Percentiles rank a stretch among this genome's conserved stretches.
phyloP scores from a whole-genome alignment of 306 rosid species.

The Dalbergia cultrata region DNA sequence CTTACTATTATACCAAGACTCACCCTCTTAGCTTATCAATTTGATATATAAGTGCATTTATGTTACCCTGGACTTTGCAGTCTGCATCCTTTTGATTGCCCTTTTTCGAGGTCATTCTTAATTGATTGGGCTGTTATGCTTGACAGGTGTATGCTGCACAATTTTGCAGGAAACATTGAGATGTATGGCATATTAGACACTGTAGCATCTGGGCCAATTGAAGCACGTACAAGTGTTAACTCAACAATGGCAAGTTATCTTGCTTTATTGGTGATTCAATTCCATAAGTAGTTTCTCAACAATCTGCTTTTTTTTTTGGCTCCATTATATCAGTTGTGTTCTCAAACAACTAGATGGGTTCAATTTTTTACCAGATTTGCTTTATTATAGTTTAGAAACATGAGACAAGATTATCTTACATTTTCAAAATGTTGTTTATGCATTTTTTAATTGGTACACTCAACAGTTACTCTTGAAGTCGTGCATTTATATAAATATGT shows the following conservation, averaged over 20 bases:
- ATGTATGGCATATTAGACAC: constrained; percentile 88
- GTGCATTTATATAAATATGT: neutral
- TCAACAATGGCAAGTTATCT: constrained; percentile 81
- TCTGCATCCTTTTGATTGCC: constrained; percentile 36
- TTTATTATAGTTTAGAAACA: neutral
- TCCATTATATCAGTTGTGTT: neutral
- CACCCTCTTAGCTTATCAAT: neutral
- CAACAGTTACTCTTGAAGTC: constrained; percentile 2
- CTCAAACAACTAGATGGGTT: neutral
- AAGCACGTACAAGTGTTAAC: constrained; percentile 76
- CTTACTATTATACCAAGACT: too few species aligned
- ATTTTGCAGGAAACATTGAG: constrained; percentile 88
- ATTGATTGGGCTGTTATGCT: constrained; percentile 42
- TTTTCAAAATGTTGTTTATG: neutral
- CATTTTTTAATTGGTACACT: neutral
- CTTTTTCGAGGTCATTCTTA: constrained; percentile 13
- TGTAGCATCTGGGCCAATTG: constrained; percentile 86
- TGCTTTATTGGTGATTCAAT: constrained; percentile 15
- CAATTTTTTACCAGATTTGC: neutral
- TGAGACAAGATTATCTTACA: neutral
- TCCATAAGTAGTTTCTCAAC: constrained; percentile 39
- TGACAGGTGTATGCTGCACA: constrained; percentile 96
- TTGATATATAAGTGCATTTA: neutral
- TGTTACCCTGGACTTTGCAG: constrained; percentile 20
- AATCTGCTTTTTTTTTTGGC: constrained; percentile 11